phyloP scores from a whole-genome alignment of 1,284 basidiomycete genomes.

The Ganoderma lucidum region DNA sequence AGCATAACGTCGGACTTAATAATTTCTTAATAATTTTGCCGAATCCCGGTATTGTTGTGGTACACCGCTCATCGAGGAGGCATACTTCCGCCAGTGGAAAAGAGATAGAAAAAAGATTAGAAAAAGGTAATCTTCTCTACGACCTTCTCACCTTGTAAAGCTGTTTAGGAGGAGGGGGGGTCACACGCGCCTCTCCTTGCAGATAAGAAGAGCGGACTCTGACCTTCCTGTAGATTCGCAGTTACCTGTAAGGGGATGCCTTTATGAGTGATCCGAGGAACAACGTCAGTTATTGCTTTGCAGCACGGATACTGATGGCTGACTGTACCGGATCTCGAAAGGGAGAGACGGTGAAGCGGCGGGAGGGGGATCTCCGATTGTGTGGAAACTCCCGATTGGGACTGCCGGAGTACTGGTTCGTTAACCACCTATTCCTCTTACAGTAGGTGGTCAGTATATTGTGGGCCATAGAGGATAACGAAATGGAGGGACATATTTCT shows the following conservation, averaged over 20 bases:
- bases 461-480: slow-evolving; percentile 56
- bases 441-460: slow-evolving; percentile 83
- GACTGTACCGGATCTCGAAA: no score
- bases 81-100: not conserved
- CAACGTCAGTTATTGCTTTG: no score
- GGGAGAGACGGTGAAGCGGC: no score
- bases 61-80: no score
- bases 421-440: not conserved
- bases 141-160: not conserved
- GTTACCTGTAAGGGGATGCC: no score
- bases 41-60: no score
- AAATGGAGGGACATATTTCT: no score
- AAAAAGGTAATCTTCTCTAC: not conserved
- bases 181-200: not conserved
- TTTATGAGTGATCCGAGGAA: no score
- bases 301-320: no score
- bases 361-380: not conserved
- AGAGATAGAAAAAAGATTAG: not conserved
- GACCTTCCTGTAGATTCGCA: not conserved
- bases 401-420: not conserved
- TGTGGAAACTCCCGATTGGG: not conserved
- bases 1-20: no score
- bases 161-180: not conserved
- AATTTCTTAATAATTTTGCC: no score
- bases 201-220: not conserved